Conservation (phyloP, 306 rosid species). For the Betula pendula region DNA sequence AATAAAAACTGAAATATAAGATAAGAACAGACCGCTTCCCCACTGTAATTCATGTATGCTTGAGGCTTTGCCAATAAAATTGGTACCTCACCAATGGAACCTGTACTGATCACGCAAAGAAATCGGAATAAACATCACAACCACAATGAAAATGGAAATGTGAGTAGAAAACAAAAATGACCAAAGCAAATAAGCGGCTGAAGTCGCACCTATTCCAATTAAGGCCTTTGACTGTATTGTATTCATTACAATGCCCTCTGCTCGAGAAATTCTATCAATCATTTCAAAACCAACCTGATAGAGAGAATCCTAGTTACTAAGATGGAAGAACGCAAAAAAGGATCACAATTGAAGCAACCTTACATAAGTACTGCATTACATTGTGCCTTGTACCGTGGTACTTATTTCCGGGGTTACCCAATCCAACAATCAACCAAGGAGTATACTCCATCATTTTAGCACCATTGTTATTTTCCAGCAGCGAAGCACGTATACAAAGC, state of each 20-base stretch:
- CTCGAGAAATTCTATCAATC: constrained; percentile 60
- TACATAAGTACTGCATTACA: constrained; percentile 37
- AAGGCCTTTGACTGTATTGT: constrained; percentile 88
- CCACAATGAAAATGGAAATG: neutral
- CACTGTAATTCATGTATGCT: constrained; percentile 83
- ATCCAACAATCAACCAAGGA: constrained; percentile 92
- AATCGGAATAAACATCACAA: constrained; percentile 26
- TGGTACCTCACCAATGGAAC: constrained; percentile 90
- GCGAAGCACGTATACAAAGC: constrained; percentile 54
- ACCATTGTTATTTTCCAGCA: constrained; percentile 41
- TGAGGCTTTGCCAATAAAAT: constrained; percentile 93
- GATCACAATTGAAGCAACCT: neutral
- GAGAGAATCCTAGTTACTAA: constrained; percentile 20
- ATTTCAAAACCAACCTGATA: constrained; percentile 88
- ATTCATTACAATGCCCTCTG: constrained; percentile 77
- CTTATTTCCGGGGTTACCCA: constrained; percentile 95
- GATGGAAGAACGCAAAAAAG: constrained; percentile 9
- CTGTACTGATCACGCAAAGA: constrained; percentile 50
- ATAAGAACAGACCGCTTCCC: constrained; percentile 80
- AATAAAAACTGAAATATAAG: neutral
- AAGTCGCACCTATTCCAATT: constrained; percentile 75
- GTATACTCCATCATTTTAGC: constrained; percentile 79
- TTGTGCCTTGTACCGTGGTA: constrained; percentile 94
- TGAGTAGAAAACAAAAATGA: neutral
- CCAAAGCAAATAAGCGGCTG: neutral